phyloP scores from a whole-genome alignment of 2,329 filamentous ascomycete genomes.

The Paracoccidioides brasiliensis region DNA sequence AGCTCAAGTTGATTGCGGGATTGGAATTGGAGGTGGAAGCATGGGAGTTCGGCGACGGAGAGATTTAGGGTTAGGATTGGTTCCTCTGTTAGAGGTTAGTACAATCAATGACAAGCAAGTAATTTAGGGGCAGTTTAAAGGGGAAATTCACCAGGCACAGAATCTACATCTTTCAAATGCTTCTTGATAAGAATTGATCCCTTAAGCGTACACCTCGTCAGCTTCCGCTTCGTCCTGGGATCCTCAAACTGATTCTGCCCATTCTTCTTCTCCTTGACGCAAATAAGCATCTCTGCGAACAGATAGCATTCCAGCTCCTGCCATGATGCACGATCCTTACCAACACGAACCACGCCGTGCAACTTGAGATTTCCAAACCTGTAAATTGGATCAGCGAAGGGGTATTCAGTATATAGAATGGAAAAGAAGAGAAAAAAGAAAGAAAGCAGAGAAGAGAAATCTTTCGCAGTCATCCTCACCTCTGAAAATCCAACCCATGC shows the following conservation, averaged over 20 bases:
- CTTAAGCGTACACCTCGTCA: constrained; percentile 75
- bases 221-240: constrained; percentile 43
- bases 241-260: constrained; percentile 54
- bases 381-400: constrained; percentile 2
- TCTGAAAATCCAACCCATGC: constrained; percentile 87
- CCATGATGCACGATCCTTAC: constrained; percentile 93
- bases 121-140: not conserved
- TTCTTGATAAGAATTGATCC: constrained; percentile 98
- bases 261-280: constrained; percentile 91
- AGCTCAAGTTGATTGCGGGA: constrained; percentile 72
- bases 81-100: constrained; percentile 43
- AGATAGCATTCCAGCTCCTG: constrained; percentile 95
- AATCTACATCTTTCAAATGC: constrained; percentile 83
- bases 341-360: constrained; percentile 80
- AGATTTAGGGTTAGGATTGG: constrained; percentile 78
- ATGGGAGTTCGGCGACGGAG: constrained; percentile 80
- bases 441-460: not conserved
- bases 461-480: constrained; percentile 34
- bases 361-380: constrained; percentile 85
- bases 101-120: not conserved
- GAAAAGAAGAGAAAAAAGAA: too few relatives aligned
- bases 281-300: constrained; percentile 98
- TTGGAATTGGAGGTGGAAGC: constrained; percentile 85
- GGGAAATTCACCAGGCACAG: constrained; percentile 31
- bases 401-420: too few relatives aligned